Percentiles rank a stretch among this genome's conserved stretches.
Evolutionary conservation across 1,284 basidiomycete genomes (phyloP).

Genomic region (Veloporphyrellus conicus): DNA sequence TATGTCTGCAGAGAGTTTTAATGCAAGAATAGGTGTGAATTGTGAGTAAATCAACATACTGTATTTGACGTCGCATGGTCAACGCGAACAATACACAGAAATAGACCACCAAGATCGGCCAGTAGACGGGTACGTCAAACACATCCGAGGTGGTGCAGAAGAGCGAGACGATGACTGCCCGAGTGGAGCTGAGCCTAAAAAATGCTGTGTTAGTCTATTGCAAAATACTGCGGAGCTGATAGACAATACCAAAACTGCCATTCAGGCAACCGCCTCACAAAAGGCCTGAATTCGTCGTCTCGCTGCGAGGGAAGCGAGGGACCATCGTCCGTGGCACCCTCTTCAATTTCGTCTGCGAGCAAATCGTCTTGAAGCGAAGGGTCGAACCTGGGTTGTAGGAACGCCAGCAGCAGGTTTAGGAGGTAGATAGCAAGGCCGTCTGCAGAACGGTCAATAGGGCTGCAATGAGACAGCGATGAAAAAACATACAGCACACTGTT

Average conservation of each 20-base stretch:
- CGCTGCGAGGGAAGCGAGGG: conserved; percentile 54
- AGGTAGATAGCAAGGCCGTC: conserved; percentile 91
- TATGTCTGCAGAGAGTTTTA: conserved; percentile 60
- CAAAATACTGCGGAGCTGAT: not conserved
- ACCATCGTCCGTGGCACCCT: conserved; percentile 61
- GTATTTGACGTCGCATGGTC: conserved; percentile 91
- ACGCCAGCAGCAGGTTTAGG: conserved; percentile 83
- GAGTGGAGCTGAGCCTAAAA: conserved; percentile 84
- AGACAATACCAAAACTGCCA: conserved; percentile 87
- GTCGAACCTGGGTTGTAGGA: conserved; percentile 93
- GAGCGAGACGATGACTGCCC: conserved; percentile 80
- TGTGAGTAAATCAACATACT: conserved; percentile 50
- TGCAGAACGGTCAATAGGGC: conserved; percentile 28
- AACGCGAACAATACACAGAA: conserved; percentile 84
- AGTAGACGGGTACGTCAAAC: conserved; percentile 96
- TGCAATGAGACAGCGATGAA: not conserved
- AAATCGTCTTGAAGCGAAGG: conserved; percentile 92
- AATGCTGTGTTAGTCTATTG: conserved; percentile 7
- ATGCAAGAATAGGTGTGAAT: not conserved
- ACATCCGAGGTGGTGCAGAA: conserved; percentile 74
- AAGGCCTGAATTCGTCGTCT: conserved; percentile 93
- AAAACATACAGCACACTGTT: conserved; percentile 63
- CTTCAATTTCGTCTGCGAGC: conserved; percentile 91
- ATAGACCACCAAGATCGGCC: conserved; percentile 95
- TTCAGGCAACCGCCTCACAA: conserved; percentile 92